phyloP scores from a whole-genome alignment of 441 rosid species.

The Gossypium trilobum region DNA sequence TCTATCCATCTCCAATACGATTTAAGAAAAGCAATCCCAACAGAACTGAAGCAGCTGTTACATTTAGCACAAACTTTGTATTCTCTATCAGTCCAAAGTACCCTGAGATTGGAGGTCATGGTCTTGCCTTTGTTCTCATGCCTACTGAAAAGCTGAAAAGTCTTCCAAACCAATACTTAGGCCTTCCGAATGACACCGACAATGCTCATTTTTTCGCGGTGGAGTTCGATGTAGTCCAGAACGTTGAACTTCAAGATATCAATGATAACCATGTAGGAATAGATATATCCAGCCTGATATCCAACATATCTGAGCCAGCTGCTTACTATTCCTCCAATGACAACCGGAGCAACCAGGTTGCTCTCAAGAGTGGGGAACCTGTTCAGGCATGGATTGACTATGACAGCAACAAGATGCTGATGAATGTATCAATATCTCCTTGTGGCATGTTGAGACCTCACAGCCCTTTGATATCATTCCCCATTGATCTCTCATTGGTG shows the following conservation, averaged over 20 bases:
- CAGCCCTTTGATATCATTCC: constrained; percentile 22
- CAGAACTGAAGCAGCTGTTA: background rate
- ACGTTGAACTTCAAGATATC: constrained; percentile 20
- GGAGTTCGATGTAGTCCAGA: constrained; percentile 23
- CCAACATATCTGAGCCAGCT: constrained; percentile 21
- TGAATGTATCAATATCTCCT: constrained; percentile 25
- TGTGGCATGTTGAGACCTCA: constrained; percentile 20
- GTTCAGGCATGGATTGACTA: constrained; percentile 33
- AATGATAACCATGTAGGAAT: constrained; percentile 35
- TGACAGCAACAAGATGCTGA: constrained; percentile 14
- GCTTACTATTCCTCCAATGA: constrained; percentile 18
- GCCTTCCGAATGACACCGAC: constrained; percentile 22
- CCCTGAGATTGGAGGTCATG: constrained; percentile 20
- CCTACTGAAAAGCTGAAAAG: constrained; percentile 5
- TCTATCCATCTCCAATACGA: constrained; percentile 14
- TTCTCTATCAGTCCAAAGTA: constrained; percentile 13
- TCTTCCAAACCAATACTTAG: constrained; percentile 18
- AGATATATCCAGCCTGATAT: constrained; percentile 25
- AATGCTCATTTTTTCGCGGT: constrained; percentile 24
- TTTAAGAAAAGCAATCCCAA: constrained; percentile 4
- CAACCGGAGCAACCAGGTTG: background rate
- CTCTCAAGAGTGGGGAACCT: constrained; percentile 19
- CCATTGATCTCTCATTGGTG: constrained; percentile 21
- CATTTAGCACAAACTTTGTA: constrained; percentile 18
- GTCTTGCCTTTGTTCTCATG: constrained; percentile 20